A percentile compares a stretch with the other conserved stretches of the same genome.
Conservation (phyloP, 2,329 filamentous ascomycete species). For the Didymella glomerata region DNA sequence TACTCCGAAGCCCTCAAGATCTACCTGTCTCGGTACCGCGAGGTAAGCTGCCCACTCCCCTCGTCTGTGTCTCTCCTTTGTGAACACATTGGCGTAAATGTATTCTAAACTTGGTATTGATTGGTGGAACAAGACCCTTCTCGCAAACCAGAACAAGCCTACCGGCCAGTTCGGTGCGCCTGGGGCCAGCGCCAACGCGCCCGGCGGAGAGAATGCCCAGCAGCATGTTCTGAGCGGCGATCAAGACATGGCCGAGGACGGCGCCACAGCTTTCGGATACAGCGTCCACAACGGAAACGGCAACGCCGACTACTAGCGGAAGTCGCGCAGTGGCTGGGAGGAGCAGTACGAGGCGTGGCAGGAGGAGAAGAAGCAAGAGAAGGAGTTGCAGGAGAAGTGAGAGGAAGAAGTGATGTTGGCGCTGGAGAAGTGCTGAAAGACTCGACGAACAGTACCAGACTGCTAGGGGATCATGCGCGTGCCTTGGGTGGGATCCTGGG, state of each 20-base stretch:
- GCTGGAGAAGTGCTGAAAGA: neutral
- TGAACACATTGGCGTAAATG: constrained; percentile 51
- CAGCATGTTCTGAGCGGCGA: constrained; percentile 56
- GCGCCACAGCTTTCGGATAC: constrained; percentile 54
- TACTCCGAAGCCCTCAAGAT: constrained; percentile 98
- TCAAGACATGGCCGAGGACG: constrained; percentile 55
- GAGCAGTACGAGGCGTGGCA: neutral
- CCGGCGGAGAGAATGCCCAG: constrained; percentile 49
- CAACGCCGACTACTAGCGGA: constrained; percentile 48
- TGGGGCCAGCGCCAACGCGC: constrained; percentile 48
- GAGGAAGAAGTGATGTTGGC: neutral
- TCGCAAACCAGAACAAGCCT: constrained; percentile 71
- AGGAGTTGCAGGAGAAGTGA: neutral
- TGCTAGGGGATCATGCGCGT: neutral
- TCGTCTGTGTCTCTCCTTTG: constrained; percentile 46
- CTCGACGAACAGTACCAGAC: constrained; percentile 2
- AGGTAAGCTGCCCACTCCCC: constrained; percentile 71
- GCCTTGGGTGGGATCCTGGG: neutral
- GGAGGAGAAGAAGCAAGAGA: constrained; percentile 4
- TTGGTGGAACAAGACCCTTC: constrained; percentile 75
- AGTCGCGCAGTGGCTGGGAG: constrained; percentile 16
- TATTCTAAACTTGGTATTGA: constrained; percentile 61
- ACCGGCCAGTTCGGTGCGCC: constrained; percentile 50
- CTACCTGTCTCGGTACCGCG: constrained; percentile 95
- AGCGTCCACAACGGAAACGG: constrained; percentile 54